Conservation (phyloP, 768 basidiomycete species). For the Suillus paluster region DNA sequence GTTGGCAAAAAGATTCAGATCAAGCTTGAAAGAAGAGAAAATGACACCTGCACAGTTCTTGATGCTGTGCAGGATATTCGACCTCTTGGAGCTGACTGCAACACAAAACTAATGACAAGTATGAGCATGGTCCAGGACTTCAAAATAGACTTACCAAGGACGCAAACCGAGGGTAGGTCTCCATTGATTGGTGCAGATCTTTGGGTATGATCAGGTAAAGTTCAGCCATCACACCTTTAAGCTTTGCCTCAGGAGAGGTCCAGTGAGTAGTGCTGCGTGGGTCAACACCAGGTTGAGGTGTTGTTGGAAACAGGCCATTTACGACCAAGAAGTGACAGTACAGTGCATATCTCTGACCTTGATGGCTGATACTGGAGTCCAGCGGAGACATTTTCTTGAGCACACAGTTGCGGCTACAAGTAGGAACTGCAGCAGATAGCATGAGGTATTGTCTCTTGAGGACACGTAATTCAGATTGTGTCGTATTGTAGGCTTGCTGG, state of each 20-base stretch:
- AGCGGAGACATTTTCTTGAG: slow-evolving; percentile 5
- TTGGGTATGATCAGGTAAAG: slow-evolving; percentile 5
- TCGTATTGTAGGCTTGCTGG: slow-evolving; percentile 1
- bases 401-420: background rate
- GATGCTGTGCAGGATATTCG: slow-evolving; percentile 8
- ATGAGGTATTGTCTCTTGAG: slow-evolving; percentile 2
- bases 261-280: background rate
- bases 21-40: slow-evolving; percentile 2
- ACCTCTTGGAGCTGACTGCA: background rate
- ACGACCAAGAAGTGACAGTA: slow-evolving; percentile 3
- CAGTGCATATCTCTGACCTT: slow-evolving; percentile 1
- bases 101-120: slow-evolving; percentile 2
- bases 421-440: background rate
- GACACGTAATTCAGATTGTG: background rate
- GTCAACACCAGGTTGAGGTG: background rate
- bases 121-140: background rate
- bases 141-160: slow-evolving; percentile 2
- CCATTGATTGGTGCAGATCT: background rate
- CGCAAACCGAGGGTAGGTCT: background rate
- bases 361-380: slow-evolving; percentile 2
- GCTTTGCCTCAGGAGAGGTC: slow-evolving; percentile 1
- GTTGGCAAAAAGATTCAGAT: background rate
- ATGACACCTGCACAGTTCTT: slow-evolving; percentile 4
- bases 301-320: background rate
- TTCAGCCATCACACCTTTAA: slow-evolving; percentile 3